Base-by-base conservation (phyloP, 2,329 filamentous ascomycete species). In the Trichoderma sp. region DNA sequence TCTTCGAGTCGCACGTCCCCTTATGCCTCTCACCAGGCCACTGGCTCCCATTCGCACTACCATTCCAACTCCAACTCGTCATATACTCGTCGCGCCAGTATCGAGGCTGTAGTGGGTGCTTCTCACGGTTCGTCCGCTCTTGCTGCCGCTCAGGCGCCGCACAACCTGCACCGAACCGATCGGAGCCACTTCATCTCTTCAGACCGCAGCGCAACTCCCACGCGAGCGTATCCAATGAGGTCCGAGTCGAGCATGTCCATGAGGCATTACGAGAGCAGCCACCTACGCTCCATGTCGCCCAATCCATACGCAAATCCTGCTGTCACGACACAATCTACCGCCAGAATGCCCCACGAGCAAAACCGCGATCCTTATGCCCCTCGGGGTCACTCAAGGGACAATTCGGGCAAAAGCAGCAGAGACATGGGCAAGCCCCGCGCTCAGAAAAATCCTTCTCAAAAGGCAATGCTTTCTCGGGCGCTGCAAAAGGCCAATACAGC, bases 401-500 rank as follows among this genome's bases (percentile, higher is more conserved):
- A 82, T 31, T 83, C 79, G 65, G 81, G 81, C 8, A 85, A 81
- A 45, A 79, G 82, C 14, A 85, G 83, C 73, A 77, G 76, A 41
- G 83, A 85, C 24, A 64, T 77, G 27, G 69, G 79, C 41, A 84
- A 79, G 72, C 74, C 74, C 60, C 80, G 81, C 11, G 75, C 77
- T 18, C 56, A 76, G n/a, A 88, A 88, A 77, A 85, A 85, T n/a
- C 90, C 91, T 16, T 95, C 93, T 1, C 93, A 98, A 83, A 98
- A 98, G 86, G 94, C 93, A 12, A 98, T 98, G 95, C 89, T 99
- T 45, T 98, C 96, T n/a, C 94, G 94, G 80, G 97, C 97, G 0
- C 87, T 99, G 73, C 93, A 97, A 82, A 98, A 98, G 85, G 97
- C 97, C 67, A 98, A 99, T 81, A 96, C 94, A 14, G 97, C 97